Conservation (phyloP, 2,329 filamentous ascomycete species). For the Phialophora macrospora region DNA sequence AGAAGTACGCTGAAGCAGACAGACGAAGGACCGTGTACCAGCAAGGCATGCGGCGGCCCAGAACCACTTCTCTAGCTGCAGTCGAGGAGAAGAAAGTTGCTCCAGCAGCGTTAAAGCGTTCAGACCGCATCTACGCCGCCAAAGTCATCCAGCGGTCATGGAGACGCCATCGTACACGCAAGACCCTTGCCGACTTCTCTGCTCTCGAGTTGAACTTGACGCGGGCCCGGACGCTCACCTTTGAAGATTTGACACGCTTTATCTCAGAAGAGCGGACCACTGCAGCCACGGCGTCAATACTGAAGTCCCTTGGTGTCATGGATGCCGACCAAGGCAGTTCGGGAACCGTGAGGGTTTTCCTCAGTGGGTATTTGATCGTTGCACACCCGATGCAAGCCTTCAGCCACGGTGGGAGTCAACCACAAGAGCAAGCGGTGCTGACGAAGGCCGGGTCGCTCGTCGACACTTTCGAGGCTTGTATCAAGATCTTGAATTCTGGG, state of each 20-base stretch:
- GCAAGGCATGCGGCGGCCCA: constrained; percentile 55
- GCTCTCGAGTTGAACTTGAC: constrained; percentile 59
- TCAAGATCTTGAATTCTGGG: constrained; percentile 10
- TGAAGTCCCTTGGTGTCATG: constrained; percentile 61
- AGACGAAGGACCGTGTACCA: constrained; percentile 58
- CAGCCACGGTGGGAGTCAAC: constrained; percentile 59
- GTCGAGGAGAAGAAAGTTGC: constrained; percentile 51
- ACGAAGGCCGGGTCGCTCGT: constrained; percentile 65
- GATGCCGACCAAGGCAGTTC: constrained; percentile 54
- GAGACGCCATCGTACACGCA: constrained; percentile 57
- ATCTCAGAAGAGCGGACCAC: constrained; percentile 62
- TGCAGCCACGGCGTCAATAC: constrained; percentile 58
- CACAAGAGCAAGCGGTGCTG: constrained; percentile 66
- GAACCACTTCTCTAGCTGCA: constrained; percentile 57
- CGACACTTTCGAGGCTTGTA: constrained; percentile 40
- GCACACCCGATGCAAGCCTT: constrained; percentile 66
- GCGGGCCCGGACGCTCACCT: constrained; percentile 57
- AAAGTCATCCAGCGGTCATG: constrained; percentile 64
- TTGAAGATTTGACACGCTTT: constrained; percentile 63
- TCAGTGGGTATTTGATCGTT: constrained; percentile 67
- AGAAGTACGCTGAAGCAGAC: constrained; percentile 68
- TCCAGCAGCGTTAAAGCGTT: constrained; percentile 43
- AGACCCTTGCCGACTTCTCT: constrained; percentile 57
- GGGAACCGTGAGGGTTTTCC: constrained; percentile 64
- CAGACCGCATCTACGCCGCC: constrained; percentile 60